phyloP scores from a whole-genome alignment of 139 green algal species.

The Auxenochlorella pyrenoidosa region DNA sequence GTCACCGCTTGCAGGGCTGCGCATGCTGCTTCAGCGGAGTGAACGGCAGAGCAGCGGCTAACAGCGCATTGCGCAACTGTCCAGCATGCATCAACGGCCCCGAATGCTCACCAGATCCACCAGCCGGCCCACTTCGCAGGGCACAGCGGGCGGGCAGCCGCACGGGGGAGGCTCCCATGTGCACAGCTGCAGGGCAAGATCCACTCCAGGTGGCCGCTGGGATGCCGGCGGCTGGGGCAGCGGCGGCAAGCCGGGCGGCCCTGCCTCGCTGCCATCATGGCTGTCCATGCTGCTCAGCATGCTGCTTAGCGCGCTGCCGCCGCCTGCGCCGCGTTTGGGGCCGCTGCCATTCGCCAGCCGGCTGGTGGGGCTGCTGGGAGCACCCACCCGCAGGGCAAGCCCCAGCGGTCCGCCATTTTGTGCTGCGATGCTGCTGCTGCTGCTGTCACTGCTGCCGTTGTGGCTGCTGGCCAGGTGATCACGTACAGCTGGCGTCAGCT shows the following conservation, averaged over 20 bases:
- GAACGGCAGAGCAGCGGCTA: no score
- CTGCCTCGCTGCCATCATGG: background rate
- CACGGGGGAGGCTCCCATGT: constrained; percentile 28
- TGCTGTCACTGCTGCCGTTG: background rate
- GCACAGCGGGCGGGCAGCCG: constrained; percentile 23
- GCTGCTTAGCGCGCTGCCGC: background rate
- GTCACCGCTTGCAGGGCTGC: no score
- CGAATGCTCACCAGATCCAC: constrained; percentile 71
- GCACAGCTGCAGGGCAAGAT: constrained; percentile 16
- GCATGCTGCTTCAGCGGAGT: no score
- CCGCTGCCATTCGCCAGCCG: background rate
- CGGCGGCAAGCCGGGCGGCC: background rate
- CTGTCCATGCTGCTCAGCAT: background rate
- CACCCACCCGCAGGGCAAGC: no score
- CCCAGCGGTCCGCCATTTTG: no score
- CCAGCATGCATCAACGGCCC: no score
- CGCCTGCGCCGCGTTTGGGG: background rate
- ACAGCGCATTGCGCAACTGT: no score
- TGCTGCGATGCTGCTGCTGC: background rate
- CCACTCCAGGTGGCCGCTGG: background rate
- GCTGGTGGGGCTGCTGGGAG: background rate
- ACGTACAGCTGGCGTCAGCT: constrained; percentile 25
- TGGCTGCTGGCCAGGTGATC: background rate
- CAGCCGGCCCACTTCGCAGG: constrained; percentile 13
- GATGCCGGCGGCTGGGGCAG: background rate